A percentile compares a stretch with the other conserved stretches of the same genome.
These are phyloP conservation scores for Heliocybe sulcata DNA, from an alignment of 1,284 basidiomycete species.

Conservation along the genomic window DNA sequence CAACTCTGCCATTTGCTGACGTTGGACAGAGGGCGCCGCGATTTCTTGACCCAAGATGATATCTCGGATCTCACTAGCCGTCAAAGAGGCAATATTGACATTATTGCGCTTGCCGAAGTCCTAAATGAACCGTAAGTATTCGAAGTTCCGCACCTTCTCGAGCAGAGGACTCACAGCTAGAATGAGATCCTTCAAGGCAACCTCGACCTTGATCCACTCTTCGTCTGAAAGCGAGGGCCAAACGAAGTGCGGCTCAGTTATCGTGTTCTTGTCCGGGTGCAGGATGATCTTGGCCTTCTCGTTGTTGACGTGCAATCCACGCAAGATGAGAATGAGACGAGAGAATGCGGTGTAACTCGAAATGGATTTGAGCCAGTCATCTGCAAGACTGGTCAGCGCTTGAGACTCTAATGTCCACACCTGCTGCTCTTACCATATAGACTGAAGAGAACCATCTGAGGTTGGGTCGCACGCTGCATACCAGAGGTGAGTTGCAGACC, in stretches of 20 bases:
- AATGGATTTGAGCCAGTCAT: constrained; percentile 99
- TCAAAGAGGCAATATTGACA: constrained; percentile 97
- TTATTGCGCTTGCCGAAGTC: constrained; percentile 99
- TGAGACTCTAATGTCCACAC: neutral
- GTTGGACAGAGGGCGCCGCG: constrained; percentile 85
- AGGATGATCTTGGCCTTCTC: constrained; percentile 97
- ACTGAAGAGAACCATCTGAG: constrained; percentile 99
- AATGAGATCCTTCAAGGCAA: constrained; percentile 93
- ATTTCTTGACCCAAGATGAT: constrained; percentile 98
- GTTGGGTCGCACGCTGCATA: constrained; percentile 80
- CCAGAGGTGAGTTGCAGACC: neutral
- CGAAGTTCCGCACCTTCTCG: constrained; percentile 7
- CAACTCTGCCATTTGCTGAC: constrained; percentile 99
- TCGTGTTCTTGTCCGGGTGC: constrained; percentile 88
- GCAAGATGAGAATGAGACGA: constrained; percentile 89
- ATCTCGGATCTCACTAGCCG: constrained; percentile 93
- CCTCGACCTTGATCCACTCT: constrained; percentile 99
- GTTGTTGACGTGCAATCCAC: constrained; percentile 98
- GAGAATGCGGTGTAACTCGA: constrained; percentile 99
- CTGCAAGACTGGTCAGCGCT: constrained; percentile 27
- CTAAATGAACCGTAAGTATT: constrained; percentile 22
- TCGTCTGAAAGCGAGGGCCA: constrained; percentile 96
- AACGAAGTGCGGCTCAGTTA: constrained; percentile 97
- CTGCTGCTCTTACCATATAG: constrained; percentile 64
- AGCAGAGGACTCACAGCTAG: constrained; percentile 53